Base-by-base conservation (phyloP, 2,329 filamentous ascomycete genomes). In the Aspergillus sp. region DNA sequence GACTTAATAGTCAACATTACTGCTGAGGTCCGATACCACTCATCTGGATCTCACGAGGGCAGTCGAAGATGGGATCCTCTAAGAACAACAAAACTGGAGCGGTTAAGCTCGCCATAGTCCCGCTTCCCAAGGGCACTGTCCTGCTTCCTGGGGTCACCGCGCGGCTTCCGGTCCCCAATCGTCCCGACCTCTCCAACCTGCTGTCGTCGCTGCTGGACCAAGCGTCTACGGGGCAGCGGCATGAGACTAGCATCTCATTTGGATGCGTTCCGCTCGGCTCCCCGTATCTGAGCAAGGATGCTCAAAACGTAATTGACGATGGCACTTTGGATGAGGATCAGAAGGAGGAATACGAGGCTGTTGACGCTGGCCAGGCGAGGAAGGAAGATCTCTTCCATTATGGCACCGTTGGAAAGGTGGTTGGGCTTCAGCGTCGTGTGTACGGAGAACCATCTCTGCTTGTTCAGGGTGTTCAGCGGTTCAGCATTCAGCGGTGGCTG, bases 261-360 rank as follows among this genome's bases (percentile, higher is more conserved):
- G 89, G 86, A 46, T 97, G 91, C 67, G 83, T 97, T 47, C 93
- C 93, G 17, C 76, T 96, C 51, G 84, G 78, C 54, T 93, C 88
- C 44, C 84, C 85, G 3, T 78, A 84, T 20, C 76, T 95, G 22
- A 84, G 83, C 49, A 77, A 79, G 23, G 83, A 88, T 61, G 90
- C 90, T 41, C 84, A 90, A 67, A 79, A 83, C 49, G 76, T 95
- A 55, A 79, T 94, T 47, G 81, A 85, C 46, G 78, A 83, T 61
- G 80, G 78, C 35, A 78, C 79, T 20, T 71, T 75, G 37, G 75
- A 76, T 53, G 66, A 66, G 44, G 60, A 56, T 38, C 74, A 77
- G 54, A 67, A 68, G 39, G 55, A 64, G 19, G 70, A 73, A 49
- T 64, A 67, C 35, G 65, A 71, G 17, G 74, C 78, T 25, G 72